Conservation (phyloP, 768 basidiomycete species). For the Porphyrellus cyaneotinctus region DNA sequence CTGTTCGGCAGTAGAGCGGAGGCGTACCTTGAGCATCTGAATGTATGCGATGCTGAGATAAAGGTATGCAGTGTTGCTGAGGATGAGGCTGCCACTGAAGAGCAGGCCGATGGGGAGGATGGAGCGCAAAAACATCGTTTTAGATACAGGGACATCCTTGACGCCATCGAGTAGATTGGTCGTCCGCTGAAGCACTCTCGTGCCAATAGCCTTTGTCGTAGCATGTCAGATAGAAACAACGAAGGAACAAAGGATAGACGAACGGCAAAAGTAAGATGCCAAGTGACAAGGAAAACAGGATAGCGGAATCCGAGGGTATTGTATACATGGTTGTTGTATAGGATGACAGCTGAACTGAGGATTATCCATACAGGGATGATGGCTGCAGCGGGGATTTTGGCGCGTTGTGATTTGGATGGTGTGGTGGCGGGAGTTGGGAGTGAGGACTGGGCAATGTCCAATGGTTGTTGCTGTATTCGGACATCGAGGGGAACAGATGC, state of each 20-base stretch:
- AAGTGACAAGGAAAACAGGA: slow-evolving; percentile 92
- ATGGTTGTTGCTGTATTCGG: not conserved
- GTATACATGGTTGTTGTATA: slow-evolving; percentile 93
- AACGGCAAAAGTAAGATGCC: slow-evolving; percentile 70
- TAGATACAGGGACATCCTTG: slow-evolving; percentile 76
- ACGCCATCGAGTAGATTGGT: slow-evolving; percentile 75
- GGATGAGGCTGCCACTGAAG: slow-evolving; percentile 87
- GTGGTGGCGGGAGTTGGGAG: slow-evolving; percentile 61
- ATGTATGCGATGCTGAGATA: slow-evolving; percentile 92
- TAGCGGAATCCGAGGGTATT: slow-evolving; percentile 79
- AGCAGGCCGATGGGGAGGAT: slow-evolving; percentile 93
- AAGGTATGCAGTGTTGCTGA: slow-evolving; percentile 91
- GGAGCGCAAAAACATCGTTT: slow-evolving; percentile 71
- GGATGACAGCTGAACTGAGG: slow-evolving; percentile 85
- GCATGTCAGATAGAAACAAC: not conserved
- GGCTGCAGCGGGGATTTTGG: slow-evolving; percentile 57
- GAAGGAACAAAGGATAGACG: slow-evolving; percentile 19
- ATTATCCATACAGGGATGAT: slow-evolving; percentile 94
- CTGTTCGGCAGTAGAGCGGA: not conserved
- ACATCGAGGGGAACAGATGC: slow-evolving; percentile 2
- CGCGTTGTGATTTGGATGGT: slow-evolving; percentile 38
- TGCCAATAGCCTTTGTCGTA: slow-evolving; percentile 63
- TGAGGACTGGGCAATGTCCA: slow-evolving; percentile 14
- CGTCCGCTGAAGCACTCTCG: slow-evolving; percentile 77
- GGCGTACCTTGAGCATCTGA: slow-evolving; percentile 86